Percentiles rank a stretch among this genome's conserved stretches.
Evolutionary conservation across 495 filamentous ascomycete species (phyloP).

Genomic region (Cudoniella acicularis): DNA sequence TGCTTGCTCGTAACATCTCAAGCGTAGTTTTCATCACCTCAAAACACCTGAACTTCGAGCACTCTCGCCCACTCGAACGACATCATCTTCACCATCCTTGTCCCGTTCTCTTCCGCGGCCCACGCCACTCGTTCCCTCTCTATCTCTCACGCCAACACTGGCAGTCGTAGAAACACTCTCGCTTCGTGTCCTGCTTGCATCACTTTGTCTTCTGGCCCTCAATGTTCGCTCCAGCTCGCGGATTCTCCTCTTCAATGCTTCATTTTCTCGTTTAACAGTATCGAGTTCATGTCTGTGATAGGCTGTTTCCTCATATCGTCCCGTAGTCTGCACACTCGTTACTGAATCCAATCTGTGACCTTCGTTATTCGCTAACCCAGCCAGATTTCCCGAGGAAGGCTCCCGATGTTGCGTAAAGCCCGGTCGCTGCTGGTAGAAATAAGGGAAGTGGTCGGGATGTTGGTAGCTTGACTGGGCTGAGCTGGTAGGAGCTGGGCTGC

Average conservation of each 20-base stretch:
- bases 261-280: constrained; percentile 73
- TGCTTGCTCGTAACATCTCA: too few relatives aligned
- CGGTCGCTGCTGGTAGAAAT: constrained; percentile 21
- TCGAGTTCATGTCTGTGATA: constrained; percentile 71
- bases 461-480: constrained; percentile 18
- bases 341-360: constrained; percentile 9
- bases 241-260: constrained; percentile 66
- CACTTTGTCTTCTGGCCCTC: constrained; percentile 41
- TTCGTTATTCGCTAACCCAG: not conserved
- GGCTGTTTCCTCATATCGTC: constrained; percentile 67
- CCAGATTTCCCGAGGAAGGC: constrained; percentile 11
- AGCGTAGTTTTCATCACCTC: too few relatives aligned
- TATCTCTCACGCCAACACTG: constrained; percentile 30
- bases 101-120: constrained; percentile 17
- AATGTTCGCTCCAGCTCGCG: constrained; percentile 64
- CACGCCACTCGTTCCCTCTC: constrained; percentile 28
- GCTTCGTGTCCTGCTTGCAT: constrained; percentile 35
- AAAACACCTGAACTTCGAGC: constrained; percentile 43
- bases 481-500: constrained; percentile 14
- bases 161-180: constrained; percentile 39
- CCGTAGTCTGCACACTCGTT: constrained; percentile 42
- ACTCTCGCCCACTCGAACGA: constrained; percentile 53
- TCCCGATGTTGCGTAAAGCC: constrained; percentile 18
- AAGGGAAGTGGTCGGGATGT: constrained; percentile 23
- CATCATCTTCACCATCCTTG: constrained; percentile 39